A percentile compares a stretch with the other conserved stretches of the same genome.
phyloP scores from a whole-genome alignment of 2,329 filamentous ascomycete genomes.

The Calonectria pteridis region DNA sequence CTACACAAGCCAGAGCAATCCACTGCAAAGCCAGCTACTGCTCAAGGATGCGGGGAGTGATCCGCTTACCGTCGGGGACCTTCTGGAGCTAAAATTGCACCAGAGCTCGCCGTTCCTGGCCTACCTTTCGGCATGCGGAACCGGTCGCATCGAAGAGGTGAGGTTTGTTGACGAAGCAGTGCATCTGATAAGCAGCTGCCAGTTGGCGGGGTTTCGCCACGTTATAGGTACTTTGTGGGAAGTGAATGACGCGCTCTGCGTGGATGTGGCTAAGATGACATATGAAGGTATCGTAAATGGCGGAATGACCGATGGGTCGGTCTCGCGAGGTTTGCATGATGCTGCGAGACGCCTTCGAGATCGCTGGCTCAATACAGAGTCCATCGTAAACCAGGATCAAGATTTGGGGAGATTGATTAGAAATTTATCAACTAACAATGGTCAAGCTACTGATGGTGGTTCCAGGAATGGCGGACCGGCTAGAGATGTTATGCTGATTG shows the following conservation, averaged over 20 bases:
- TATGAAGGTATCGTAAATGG: too few species aligned
- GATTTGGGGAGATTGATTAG: neutral
- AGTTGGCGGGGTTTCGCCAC: too few species aligned
- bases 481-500: neutral
- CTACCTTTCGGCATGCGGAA: neutral
- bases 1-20: neutral
- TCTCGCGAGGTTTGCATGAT: neutral
- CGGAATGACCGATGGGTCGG: neutral
- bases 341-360: neutral
- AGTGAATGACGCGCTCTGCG: too few species aligned
- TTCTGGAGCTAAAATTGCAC: neutral
- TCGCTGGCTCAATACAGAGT: neutral
- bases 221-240: too few species aligned
- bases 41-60: neutral
- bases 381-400: neutral
- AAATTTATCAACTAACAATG: neutral
- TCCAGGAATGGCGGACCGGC: neutral
- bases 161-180: neutral
- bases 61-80: neutral
- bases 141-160: neutral
- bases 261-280: too few species aligned
- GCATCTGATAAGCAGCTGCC: neutral
- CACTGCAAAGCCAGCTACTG: neutral
- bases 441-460: neutral
- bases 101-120: neutral